Percentiles rank a stretch among this genome's conserved stretches.
Evolutionary conservation across 441 rosid species (phyloP).

Genomic region (Breynia disticha): DNA sequence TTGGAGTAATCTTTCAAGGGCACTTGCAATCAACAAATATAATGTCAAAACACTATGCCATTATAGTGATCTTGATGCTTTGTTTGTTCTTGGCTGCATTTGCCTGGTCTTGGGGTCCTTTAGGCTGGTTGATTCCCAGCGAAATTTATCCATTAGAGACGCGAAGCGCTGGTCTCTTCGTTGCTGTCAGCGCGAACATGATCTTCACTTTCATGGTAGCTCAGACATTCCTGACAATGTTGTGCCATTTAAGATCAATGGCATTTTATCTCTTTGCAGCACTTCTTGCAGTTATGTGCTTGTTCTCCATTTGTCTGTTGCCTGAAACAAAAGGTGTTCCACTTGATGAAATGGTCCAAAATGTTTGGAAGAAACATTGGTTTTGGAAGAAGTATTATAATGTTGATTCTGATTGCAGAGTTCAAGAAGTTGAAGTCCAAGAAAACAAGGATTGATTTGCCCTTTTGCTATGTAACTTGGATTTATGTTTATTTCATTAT

Average conservation of each 20-base stretch:
- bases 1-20: constrained; percentile 30
- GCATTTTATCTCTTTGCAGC: constrained; percentile 55
- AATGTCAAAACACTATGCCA: constrained; percentile 16
- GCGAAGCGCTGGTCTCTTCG: constrained; percentile 44
- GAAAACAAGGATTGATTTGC: no score
- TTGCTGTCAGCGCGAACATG: constrained; percentile 60
- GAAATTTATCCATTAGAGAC: constrained; percentile 60
- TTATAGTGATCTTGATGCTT: constrained; percentile 34
- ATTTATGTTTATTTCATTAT: no score
- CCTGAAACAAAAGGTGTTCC: constrained; percentile 78
- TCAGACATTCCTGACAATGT: constrained; percentile 60
- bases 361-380: constrained; percentile 63
- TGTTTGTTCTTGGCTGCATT: constrained; percentile 51
- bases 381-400: constrained; percentile 43
- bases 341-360: constrained; percentile 58
- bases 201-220: constrained; percentile 55
- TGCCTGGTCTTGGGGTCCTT: constrained; percentile 94
- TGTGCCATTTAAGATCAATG: constrained; percentile 37
- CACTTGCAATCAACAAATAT: constrained; percentile 28
- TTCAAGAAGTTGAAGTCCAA: no score
- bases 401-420: neutral
- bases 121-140: constrained; percentile 71
- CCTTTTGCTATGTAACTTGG: no score
- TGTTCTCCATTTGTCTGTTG: constrained; percentile 19
- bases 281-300: constrained; percentile 33